Evolutionary conservation across 2,329 filamentous ascomycete species (phyloP).

Genomic region (Chrysosporium queenslandicum): DNA sequence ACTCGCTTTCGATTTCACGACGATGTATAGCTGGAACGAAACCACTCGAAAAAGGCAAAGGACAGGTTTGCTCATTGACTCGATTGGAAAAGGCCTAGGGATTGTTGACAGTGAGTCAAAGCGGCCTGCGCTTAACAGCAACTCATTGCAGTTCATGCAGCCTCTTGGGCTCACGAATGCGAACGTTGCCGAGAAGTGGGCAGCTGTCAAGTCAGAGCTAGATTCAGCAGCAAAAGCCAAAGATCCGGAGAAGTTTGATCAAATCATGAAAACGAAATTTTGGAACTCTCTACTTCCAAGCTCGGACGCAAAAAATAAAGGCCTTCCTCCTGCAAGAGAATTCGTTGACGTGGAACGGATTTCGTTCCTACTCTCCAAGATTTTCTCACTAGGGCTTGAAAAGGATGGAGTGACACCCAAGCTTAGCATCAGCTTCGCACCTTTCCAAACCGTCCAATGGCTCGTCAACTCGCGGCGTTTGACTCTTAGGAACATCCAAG

Average conservation of each 20-base stretch:
- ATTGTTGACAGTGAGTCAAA: slow-evolving; percentile 26
- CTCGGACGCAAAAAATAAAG: slow-evolving; percentile 18
- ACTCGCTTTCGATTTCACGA: slow-evolving; percentile 37
- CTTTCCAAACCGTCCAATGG: slow-evolving; percentile 33
- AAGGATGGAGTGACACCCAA: slow-evolving; percentile 20
- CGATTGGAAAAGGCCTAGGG: slow-evolving; percentile 35
- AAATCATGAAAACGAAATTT: slow-evolving; percentile 22
- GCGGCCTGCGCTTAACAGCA: slow-evolving; percentile 22
- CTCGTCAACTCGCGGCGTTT: slow-evolving; percentile 33
- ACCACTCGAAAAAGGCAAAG: slow-evolving; percentile 32
- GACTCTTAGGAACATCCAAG: slow-evolving; percentile 32
- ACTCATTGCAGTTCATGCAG: slow-evolving; percentile 24
- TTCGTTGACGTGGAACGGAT: slow-evolving; percentile 31
- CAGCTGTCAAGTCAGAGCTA: slow-evolving; percentile 24
- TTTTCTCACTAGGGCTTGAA: slow-evolving; percentile 27
- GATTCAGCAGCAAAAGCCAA: slow-evolving; percentile 23
- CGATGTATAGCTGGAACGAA: slow-evolving; percentile 23
- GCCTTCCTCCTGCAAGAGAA: slow-evolving; percentile 21
- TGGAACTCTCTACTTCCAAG: slow-evolving; percentile 22
- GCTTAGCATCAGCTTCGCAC: slow-evolving; percentile 30
- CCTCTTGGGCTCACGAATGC: slow-evolving; percentile 27
- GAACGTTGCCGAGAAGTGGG: slow-evolving; percentile 30
- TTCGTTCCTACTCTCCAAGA: slow-evolving; percentile 31
- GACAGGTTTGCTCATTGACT: slow-evolving; percentile 35
- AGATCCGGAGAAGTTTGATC: slow-evolving; percentile 28